Evolutionary conservation across 495 filamentous ascomycete genomes (phyloP), one percentile per base, ranked within the genome.

Genomic region (Neurospora sp.): DNA sequence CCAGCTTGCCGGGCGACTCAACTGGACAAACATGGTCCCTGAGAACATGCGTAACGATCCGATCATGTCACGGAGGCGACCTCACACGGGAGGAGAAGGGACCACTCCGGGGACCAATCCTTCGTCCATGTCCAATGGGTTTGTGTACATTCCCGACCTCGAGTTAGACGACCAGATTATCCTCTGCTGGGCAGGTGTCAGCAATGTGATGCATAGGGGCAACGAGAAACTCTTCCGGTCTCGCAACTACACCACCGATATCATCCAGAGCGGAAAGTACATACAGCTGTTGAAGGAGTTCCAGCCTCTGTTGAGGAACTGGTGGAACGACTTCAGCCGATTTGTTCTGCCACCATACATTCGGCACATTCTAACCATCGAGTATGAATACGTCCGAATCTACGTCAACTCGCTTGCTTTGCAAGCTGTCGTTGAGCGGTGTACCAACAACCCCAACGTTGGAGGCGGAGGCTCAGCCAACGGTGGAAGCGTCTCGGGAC

Each of bases 401-500:
- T 98, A 98, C 78, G 86, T 97, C 82, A 98, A 98, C 77, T 96
- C 93, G 6, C 86, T 99, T 16, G 93, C 93, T 4, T 83, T 99
- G 14, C 96, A 99, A 83, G 96, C 96, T 6, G 94, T 98, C 22
- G 91, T 98, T 20, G 95, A 98, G 80, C 89, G 95, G 42, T 97
- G 93, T 84, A 94, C 93, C 6, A 91, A 86, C 46, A 65, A 65
- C 14, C 53, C 53, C 6, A 93, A 90, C 75, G 87, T 90, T 39
- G 83, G 83, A 31, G 85, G 79, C 22, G 75, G 78, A 16, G 85
- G 86, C 71, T 86, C 80, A 22, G 81, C 74, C 53, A 77, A 76
- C 37, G 77, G 77, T 18, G 77, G 77, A 10, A 78, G 81, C 42
- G 79, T 81, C 73, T 80, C 82, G 38, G 86, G 77, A 73, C 86